Conservation (phyloP, 495 filamentous ascomycete species). For the Annulohypoxylon bovei region DNA sequence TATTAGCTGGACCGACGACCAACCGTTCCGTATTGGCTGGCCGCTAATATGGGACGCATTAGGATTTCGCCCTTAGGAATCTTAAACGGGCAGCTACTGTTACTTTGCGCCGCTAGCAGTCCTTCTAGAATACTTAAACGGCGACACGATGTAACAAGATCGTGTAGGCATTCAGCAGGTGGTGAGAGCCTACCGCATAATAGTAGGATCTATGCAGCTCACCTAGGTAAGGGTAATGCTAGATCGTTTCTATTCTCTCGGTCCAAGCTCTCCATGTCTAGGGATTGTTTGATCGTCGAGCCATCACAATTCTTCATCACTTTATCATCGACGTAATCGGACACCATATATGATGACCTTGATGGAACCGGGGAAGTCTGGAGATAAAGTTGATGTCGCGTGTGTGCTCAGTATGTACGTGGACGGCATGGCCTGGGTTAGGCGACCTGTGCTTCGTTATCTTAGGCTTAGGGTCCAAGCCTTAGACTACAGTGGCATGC, state of each 20-base stretch:
- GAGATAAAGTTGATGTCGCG: constrained; percentile 8
- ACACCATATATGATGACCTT: constrained; percentile 17
- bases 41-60: neutral
- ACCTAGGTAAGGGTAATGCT: neutral
- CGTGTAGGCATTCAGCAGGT: neutral
- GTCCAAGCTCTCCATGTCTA: neutral
- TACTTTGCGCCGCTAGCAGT: constrained; percentile 9
- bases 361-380: neutral
- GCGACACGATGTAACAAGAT: constrained; percentile 29
- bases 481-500: too few relatives aligned
- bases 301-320: neutral
- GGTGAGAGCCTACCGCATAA: neutral
- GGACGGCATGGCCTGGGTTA: constrained; percentile 4
- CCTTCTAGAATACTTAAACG: constrained; percentile 24
- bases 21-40: neutral
- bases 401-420: neutral
- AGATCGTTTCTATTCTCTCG: neutral
- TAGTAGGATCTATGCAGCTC: neutral
- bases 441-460: constrained; percentile 13
- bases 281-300: constrained; percentile 1
- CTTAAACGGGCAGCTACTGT: constrained; percentile 13
- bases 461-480: neutral
- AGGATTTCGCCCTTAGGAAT: neutral
- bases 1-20: neutral
- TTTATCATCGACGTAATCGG: neutral